Evolutionary conservation across 176 grass and related monocot species (phyloP).

Genomic region (Oryza longistaminata): DNA sequence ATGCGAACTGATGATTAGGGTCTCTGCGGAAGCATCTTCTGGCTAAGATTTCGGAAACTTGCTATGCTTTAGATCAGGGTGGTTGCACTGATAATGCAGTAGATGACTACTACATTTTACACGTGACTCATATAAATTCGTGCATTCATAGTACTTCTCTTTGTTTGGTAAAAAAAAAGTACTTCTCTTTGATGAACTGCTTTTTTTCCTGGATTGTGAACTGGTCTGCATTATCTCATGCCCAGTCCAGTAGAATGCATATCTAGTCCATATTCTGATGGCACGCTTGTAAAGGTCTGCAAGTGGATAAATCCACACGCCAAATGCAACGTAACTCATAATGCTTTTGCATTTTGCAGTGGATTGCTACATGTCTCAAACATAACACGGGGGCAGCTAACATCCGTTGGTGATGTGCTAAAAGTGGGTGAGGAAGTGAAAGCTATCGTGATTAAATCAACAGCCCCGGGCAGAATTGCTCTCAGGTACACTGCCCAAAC

Average conservation of each 20-base stretch:
- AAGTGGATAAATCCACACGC: background rate
- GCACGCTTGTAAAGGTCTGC: background rate
- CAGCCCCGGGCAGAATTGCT: conserved; percentile 65
- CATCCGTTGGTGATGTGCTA: conserved; percentile 62
- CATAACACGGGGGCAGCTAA: conserved; percentile 55
- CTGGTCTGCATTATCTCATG: background rate
- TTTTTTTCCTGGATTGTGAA: background rate
- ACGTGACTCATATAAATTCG: background rate
- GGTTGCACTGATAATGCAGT: background rate
- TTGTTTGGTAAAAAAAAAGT: background rate
- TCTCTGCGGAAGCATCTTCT: background rate
- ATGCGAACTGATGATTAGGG: conserved; percentile 1
- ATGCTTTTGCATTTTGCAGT: conserved; percentile 56
- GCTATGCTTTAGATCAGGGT: background rate
- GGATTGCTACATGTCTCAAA: conserved; percentile 78
- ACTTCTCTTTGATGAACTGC: background rate
- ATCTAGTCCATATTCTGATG: background rate
- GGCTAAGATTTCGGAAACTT: background rate
- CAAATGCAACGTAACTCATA: background rate
- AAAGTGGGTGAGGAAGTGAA: conserved; percentile 71
- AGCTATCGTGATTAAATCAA: conserved; percentile 73
- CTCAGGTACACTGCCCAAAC: conserved; percentile 50
- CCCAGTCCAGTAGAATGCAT: background rate
- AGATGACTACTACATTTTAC: background rate
- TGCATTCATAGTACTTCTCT: background rate